These are phyloP conservation scores for Zoysia pacifica DNA, from an alignment of 176 grass and related monocot species.

Conservation along the genomic window DNA sequence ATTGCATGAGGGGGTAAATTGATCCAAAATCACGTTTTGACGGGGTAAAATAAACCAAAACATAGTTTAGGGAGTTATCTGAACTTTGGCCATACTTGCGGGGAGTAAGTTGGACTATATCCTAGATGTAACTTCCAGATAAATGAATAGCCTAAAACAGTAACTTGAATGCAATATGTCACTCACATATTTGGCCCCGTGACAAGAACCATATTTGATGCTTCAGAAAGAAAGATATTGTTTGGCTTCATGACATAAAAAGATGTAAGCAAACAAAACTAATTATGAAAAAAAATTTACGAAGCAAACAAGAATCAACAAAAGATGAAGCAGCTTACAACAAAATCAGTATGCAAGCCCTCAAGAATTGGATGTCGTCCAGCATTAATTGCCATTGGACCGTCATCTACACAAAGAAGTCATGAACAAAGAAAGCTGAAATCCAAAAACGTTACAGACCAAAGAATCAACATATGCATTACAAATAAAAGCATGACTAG, in stretches of 20 bases:
- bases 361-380: conserved; percentile 95
- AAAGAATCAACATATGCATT: conserved; percentile 6
- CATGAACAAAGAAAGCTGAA: conserved; percentile 25
- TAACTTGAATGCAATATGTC: conserved; percentile 34
- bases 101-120: too few relatives aligned
- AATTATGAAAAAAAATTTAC: conserved; percentile 25
- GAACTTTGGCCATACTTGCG: too few relatives aligned
- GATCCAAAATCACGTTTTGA: too few relatives aligned
- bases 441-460: not conserved
- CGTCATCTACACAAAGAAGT: conserved; percentile 60
- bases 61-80: too few relatives aligned
- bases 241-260: conserved; percentile 68
- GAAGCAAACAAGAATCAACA: conserved; percentile 30
- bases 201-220: conserved; percentile 96
- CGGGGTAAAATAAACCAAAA: too few relatives aligned
- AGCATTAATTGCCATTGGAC: conserved; percentile 93
- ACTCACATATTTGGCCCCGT: conserved; percentile 96
- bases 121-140: conserved; percentile 32
- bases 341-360: conserved; percentile 76
- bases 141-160: conserved; percentile 23
- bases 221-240: conserved; percentile 92
- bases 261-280: conserved; percentile 15
- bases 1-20: too few relatives aligned
- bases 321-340: conserved; percentile 55
- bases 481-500: conserved; percentile 9